Evolutionary conservation across 1,284 basidiomycete species (phyloP).

Genomic region (Ceratobasidium sp.): DNA sequence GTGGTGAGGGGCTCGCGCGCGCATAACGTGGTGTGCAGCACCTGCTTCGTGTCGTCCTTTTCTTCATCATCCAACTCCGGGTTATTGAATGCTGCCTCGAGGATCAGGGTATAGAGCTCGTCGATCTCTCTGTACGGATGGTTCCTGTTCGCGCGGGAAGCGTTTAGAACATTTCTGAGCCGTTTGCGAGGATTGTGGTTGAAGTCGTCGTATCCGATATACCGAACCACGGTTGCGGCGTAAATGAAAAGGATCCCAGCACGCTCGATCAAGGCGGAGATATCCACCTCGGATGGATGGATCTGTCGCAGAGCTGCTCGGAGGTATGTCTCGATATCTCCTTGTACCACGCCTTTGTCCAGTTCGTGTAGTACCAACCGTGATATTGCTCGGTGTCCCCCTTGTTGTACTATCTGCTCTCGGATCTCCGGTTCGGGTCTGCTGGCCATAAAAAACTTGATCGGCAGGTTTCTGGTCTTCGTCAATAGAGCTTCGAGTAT

Average conservation of each 20-base stretch:
- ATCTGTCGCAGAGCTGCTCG: not conserved
- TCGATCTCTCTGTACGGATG: not conserved
- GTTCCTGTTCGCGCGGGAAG: no score
- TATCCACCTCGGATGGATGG: not conserved
- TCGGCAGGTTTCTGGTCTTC: not conserved
- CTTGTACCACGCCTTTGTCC: not conserved
- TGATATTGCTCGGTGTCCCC: not conserved
- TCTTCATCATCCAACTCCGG: not conserved
- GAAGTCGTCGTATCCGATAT: not conserved
- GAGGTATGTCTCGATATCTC: slow-evolving; percentile 3
- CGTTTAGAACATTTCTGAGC: not conserved
- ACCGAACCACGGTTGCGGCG: not conserved
- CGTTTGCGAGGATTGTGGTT: not conserved
- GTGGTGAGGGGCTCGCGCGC: not conserved
- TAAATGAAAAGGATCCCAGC: not conserved
- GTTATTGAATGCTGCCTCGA: not conserved
- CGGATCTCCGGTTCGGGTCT: not conserved
- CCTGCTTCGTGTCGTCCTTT: not conserved
- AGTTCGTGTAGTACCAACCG: slow-evolving; percentile 1
- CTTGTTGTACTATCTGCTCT: not conserved
- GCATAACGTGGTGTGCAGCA: slow-evolving; percentile 9
- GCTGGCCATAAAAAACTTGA: slow-evolving; percentile 1
- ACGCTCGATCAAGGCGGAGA: not conserved
- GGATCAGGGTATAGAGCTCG: not conserved
- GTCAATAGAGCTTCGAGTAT: not conserved